Conservation (phyloP, 2,329 filamentous ascomycete species). For the Cordyceps cateniannulata region DNA sequence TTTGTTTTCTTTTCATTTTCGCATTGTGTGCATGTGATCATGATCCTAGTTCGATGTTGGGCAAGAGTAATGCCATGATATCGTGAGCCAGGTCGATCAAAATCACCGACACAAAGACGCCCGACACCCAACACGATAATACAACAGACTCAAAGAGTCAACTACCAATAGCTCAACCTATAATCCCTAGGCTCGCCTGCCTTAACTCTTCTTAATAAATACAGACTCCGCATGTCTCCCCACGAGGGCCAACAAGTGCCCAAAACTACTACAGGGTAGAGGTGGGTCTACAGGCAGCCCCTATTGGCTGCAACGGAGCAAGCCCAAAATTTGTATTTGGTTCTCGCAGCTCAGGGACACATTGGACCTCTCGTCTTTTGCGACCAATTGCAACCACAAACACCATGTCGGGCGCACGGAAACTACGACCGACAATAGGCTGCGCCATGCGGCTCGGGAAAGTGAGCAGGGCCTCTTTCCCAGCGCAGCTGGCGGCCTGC, state of each 20-base stretch:
- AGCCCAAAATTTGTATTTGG: conserved; percentile 5
- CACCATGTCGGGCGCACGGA: conserved; percentile 9
- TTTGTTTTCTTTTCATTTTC: too few relatives aligned
- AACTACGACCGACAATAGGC: conserved; percentile 2
- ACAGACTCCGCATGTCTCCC: too few relatives aligned
- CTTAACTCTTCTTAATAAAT: too few relatives aligned
- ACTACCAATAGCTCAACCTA: too few relatives aligned
- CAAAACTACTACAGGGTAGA: conserved; percentile 1
- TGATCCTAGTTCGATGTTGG: too few relatives aligned
- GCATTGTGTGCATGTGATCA: too few relatives aligned
- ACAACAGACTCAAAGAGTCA: too few relatives aligned
- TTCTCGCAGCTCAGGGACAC: conserved; percentile 4
- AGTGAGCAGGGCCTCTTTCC: not conserved
- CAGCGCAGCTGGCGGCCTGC: not conserved
- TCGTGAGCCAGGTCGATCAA: too few relatives aligned
- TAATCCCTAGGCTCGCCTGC: too few relatives aligned
- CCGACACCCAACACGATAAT: too few relatives aligned
- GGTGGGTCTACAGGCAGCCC: not conserved
- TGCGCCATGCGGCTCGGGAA: conserved; percentile 8
- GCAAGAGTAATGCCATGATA: too few relatives aligned
- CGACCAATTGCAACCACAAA: not conserved
- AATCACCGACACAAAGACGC: too few relatives aligned
- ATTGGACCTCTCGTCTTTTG: not conserved
- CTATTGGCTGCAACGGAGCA: conserved; percentile 4
- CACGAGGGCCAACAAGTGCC: not conserved